These are phyloP conservation scores for Mimosa pudica DNA, from an alignment of 306 rosid species.

Conservation along the genomic window DNA sequence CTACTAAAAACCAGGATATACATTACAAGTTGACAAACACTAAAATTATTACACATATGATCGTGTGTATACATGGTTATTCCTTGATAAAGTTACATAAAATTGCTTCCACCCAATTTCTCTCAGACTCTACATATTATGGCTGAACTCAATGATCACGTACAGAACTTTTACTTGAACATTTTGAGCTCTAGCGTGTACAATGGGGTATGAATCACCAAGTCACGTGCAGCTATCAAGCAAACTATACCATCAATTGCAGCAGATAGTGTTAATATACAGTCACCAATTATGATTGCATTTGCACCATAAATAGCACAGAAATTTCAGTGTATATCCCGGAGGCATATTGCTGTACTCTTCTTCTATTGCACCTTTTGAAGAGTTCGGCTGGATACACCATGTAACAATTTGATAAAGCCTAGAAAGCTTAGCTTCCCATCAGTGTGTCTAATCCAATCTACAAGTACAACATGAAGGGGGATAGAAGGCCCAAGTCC, in stretches of 20 bases:
- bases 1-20: not conserved
- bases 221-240: not conserved
- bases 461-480: slow-evolving; percentile 62
- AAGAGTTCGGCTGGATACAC: slow-evolving; percentile 55
- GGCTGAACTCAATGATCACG: slow-evolving; percentile 23
- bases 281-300: not conserved
- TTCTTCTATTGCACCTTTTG: slow-evolving; percentile 48
- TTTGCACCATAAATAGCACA: slow-evolving; percentile 18
- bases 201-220: slow-evolving; percentile 11
- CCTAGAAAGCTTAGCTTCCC: slow-evolving; percentile 79
- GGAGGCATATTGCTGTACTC: not conserved
- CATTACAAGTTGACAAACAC: not conserved
- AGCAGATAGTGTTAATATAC: slow-evolving; percentile 4
- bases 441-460: slow-evolving; percentile 77
- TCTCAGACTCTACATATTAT: slow-evolving; percentile 37
- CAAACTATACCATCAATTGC: slow-evolving; percentile 15
- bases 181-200: slow-evolving; percentile 5
- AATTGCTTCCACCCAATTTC: slow-evolving; percentile 11
- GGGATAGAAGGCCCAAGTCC: slow-evolving; percentile 80
- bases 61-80: slow-evolving; percentile 1
- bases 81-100: slow-evolving; percentile 2
- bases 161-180: slow-evolving; percentile 17
- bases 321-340: not conserved
- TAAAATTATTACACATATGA: not conserved
- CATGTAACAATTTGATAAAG: slow-evolving; percentile 66